Evolutionary conservation across 2,329 filamentous ascomycete species (phyloP).

Genomic region (Decorospora gaudefroyi): DNA sequence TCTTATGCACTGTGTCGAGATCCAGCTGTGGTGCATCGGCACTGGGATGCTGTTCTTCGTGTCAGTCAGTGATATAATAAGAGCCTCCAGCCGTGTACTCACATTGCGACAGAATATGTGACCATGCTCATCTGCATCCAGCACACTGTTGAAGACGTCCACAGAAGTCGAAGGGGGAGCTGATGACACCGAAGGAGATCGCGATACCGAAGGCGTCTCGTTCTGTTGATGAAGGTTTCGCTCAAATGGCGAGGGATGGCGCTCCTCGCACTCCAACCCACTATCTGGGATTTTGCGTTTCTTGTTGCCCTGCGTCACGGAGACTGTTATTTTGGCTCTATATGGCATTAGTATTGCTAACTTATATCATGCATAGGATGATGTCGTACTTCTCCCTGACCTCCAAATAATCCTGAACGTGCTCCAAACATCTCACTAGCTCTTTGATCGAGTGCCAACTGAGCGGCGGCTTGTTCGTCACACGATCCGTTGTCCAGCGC

Average conservation of each 20-base stretch:
- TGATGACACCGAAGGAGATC: conserved; percentile 32
- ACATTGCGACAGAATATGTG: conserved; percentile 44
- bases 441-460: conserved; percentile 54
- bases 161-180: conserved; percentile 7
- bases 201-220: conserved; percentile 24
- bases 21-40: conserved; percentile 35
- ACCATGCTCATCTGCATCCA: conserved; percentile 47
- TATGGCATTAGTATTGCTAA: conserved; percentile 5
- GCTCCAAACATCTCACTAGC: conserved; percentile 46
- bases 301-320: background rate
- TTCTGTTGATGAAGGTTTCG: conserved; percentile 15
- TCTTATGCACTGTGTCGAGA: conserved; percentile 37
- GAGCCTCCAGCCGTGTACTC: conserved; percentile 5
- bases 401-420: conserved; percentile 52
- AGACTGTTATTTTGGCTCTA: conserved; percentile 15
- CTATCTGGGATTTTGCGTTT: conserved; percentile 38
- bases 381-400: conserved; percentile 28
- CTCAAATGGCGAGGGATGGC: conserved; percentile 30
- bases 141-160: conserved; percentile 50
- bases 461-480: conserved; percentile 31
- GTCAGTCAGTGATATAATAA: background rate
- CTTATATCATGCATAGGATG: background rate
- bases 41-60: conserved; percentile 21
- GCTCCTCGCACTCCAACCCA: conserved; percentile 18
- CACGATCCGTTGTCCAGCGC: conserved; percentile 39